A percentile compares a stretch with the other conserved stretches of the same genome.
Evolutionary conservation across 495 filamentous ascomycete genomes (phyloP).

Genomic region (Podospora pseudopauciseta): DNA sequence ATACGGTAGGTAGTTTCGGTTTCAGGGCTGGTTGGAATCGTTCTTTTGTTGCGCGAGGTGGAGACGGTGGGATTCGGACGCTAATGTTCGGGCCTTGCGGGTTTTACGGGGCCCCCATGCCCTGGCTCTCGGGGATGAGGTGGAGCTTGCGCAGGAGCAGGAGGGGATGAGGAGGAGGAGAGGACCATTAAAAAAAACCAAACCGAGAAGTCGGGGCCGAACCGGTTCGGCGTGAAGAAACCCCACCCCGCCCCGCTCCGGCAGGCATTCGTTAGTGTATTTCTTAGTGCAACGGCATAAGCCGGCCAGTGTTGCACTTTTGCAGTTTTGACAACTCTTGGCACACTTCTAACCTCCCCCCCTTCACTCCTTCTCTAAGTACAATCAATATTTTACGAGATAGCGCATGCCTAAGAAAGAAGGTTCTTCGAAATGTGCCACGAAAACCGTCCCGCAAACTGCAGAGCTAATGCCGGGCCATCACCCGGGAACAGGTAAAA

Average conservation of each 20-base stretch:
- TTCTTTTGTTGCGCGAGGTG: slow-evolving; percentile 10
- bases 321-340: background rate
- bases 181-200: too few species aligned
- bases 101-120: background rate
- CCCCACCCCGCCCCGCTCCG: background rate
- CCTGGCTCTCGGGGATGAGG: background rate
- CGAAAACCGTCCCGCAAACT: background rate
- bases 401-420: background rate
- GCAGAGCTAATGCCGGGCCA: background rate
- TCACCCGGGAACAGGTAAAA: background rate
- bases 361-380: background rate
- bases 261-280: background rate
- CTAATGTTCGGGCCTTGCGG: background rate
- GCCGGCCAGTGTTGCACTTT: background rate
- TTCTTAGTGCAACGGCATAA: background rate
- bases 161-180: too few species aligned
- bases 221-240: background rate
- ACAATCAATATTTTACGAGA: background rate
- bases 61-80: background rate
- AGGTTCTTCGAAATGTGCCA: background rate
- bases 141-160: background rate
- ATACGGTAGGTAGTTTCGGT: background rate
- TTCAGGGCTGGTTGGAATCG: background rate
- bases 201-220: background rate
- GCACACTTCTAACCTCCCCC: background rate